Base-by-base conservation (phyloP, 2,329 filamentous ascomycete genomes). In the Paraphaeosphaeria minitans region DNA sequence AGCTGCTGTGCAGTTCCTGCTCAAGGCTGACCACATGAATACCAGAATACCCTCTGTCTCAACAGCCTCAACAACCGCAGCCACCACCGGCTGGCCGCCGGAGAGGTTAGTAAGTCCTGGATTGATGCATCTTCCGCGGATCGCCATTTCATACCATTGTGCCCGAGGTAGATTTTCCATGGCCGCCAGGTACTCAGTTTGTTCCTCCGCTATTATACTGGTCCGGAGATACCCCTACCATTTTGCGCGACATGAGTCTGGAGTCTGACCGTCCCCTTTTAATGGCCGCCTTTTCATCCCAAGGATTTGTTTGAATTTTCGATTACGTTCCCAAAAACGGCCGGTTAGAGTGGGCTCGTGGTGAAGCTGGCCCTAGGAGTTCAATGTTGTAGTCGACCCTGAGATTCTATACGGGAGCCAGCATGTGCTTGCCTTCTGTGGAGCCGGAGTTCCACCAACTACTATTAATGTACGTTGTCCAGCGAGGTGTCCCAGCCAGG, bases 171-270 rank as follows among this genome's bases (percentile, higher is more conserved):
- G 68, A 68, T 66, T 66, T 68, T 59, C 60, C 61, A 59, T 62
- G 62, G 55, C 63, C 64, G 62, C 63, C 63, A 65, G 67, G 64
- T 66, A 61, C 64, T 62, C 62, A 61, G 52, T 64, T 66, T 66
- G 53, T 75, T 70, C 58, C 64, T 66, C 65, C 67, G 66, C 71
- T 66, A 66, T 70, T 70, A 59, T 64, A 60, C 63, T 57, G 63
- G 60, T 66, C 71, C 64, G 71, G 71, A 74, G 71, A 75, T 75
- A 75, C 72, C 73, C 72, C 64, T 70, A 60, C 64, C 66, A 59
- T 57, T 64, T 71, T 69, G 64, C 67, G 67, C 73, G 71, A 64
- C 65, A 63, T 64, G 64, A 62, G 64, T 68, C 64, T 71, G 70
- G 70, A 70, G 66, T 70, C 66, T 65, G 63, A 67, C 65, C 61